phyloP scores from a whole-genome alignment of 495 filamentous ascomycete genomes.

The Chaetomidium leptoderma region DNA sequence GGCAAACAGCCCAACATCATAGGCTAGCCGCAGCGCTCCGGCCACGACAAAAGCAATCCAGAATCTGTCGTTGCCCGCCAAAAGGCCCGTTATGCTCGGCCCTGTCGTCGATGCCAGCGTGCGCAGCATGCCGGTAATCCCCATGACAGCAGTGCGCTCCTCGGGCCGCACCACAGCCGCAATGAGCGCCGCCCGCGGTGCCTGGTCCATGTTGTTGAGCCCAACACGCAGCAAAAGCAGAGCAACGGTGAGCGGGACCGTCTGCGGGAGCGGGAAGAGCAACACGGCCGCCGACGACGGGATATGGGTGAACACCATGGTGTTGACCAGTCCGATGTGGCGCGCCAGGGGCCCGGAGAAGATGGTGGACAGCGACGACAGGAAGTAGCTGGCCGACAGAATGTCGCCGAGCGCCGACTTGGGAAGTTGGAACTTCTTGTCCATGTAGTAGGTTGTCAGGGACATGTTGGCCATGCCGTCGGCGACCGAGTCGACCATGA shows the following conservation, averaged over 20 bases:
- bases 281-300: constrained; percentile 42
- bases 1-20: constrained; percentile 70
- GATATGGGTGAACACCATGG: constrained; percentile 48
- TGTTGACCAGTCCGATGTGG: constrained; percentile 69
- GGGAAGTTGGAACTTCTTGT: constrained; percentile 64
- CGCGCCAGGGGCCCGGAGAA: constrained; percentile 71
- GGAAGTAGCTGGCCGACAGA: constrained; percentile 34
- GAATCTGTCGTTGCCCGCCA: constrained; percentile 59
- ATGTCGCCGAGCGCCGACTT: constrained; percentile 54
- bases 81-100: constrained; percentile 65
- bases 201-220: constrained; percentile 69
- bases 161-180: constrained; percentile 65
- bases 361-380: constrained; percentile 53
- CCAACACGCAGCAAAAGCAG: constrained; percentile 63
- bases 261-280: constrained; percentile 35
- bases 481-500: constrained; percentile 73
- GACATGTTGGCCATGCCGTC: constrained; percentile 71
- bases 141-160: constrained; percentile 80
- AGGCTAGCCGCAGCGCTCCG: constrained; percentile 62
- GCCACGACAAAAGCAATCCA: constrained; percentile 73
- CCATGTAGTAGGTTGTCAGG: constrained; percentile 74
- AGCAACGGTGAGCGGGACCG: constrained; percentile 50
- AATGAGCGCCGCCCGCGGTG: constrained; percentile 76
- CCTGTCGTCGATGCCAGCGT: constrained; percentile 61
- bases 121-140: constrained; percentile 65